Conservation (phyloP, 768 basidiomycete species). For the Trametes maxima region DNA sequence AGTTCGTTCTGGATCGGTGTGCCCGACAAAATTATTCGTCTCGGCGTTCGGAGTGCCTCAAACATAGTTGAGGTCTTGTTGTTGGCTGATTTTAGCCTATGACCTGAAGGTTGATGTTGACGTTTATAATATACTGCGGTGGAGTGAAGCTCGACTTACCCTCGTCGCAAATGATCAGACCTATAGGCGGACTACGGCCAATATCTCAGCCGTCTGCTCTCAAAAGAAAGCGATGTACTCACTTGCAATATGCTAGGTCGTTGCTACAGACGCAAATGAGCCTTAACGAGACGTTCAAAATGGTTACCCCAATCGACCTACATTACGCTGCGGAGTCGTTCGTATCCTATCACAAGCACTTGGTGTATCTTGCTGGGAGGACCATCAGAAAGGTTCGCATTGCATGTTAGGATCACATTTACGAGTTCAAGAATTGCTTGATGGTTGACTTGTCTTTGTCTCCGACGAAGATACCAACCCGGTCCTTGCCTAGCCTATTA, state of each 20-base stretch:
- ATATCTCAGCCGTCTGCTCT: neutral
- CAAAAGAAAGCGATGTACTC: slow-evolving; percentile 26
- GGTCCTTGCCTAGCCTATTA: slow-evolving; percentile 54
- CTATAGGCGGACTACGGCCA: slow-evolving; percentile 76
- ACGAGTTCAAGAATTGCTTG: slow-evolving; percentile 78
- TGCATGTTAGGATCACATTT: slow-evolving; percentile 29
- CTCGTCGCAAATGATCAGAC: slow-evolving; percentile 94
- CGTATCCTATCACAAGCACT: slow-evolving; percentile 94
- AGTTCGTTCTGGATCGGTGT: slow-evolving; percentile 98
- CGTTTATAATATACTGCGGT: neutral
- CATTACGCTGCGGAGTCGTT: slow-evolving; percentile 84
- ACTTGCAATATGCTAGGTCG: slow-evolving; percentile 68
- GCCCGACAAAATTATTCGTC: slow-evolving; percentile 89
- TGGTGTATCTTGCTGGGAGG: slow-evolving; percentile 66
- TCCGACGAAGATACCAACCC: slow-evolving; percentile 59
- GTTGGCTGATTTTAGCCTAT: slow-evolving; percentile 88
- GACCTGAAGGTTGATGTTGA: slow-evolving; percentile 49
- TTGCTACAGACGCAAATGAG: slow-evolving; percentile 37
- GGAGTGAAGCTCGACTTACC: slow-evolving; percentile 43
- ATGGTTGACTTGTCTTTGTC: slow-evolving; percentile 59
- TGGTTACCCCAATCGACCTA: slow-evolving; percentile 42
- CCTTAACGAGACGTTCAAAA: neutral
- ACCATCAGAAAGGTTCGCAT: slow-evolving; percentile 1
- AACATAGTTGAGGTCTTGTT: slow-evolving; percentile 92
- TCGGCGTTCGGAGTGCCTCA: slow-evolving; percentile 68